Base-by-base conservation (phyloP, 768 basidiomycete species). In the Gymnopilus junonius region DNA sequence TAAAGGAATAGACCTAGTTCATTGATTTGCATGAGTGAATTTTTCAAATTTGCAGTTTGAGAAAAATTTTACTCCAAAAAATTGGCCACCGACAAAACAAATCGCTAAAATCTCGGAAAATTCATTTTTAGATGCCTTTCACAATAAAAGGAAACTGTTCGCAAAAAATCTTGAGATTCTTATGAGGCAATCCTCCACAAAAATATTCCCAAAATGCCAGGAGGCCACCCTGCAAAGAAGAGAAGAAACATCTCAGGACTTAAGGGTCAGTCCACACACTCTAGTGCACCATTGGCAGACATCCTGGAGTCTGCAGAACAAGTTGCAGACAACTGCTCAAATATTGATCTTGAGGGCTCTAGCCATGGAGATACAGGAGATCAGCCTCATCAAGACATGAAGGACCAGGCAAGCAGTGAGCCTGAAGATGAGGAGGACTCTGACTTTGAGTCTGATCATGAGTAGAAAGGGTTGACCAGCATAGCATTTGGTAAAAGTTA, bases 221-320 rank as follows among this genome's bases (percentile, higher is more conserved):
- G 32, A 43, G 57, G 57, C 4, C 37, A 29, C 31, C 43, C 43
- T 21, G 25, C 57, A 29, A 58, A 58, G 43, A 31, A 46, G 15
- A 43, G 29, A 25, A 45, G 43, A 48, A 58, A 58, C 35, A 57
- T 40, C 23, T 57, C 39, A 11, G 57, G 57, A 12, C 17, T 48
- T 1, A 45, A 32, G 27, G 46, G 46, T 27, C 57, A 46, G 46
- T 27, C 57, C 31, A 27, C n/a, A 15, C 78, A 74, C 8, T 14
- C 35, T 35, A 12, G 11, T 35, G 35, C 35, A 35, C 3, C 35
- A 35, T 11, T 35, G 10, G 14, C 34, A 35, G 8, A 8, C 8
- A 35, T 11, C 11, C 35, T 12, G 11, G 35, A 35, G 7, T 35
- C 35, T 35, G 35, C 15, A 35, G 35, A 35, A 14, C 4, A 35